phyloP scores from a whole-genome alignment of 768 basidiomycete species.

The Boletales sp. region DNA sequence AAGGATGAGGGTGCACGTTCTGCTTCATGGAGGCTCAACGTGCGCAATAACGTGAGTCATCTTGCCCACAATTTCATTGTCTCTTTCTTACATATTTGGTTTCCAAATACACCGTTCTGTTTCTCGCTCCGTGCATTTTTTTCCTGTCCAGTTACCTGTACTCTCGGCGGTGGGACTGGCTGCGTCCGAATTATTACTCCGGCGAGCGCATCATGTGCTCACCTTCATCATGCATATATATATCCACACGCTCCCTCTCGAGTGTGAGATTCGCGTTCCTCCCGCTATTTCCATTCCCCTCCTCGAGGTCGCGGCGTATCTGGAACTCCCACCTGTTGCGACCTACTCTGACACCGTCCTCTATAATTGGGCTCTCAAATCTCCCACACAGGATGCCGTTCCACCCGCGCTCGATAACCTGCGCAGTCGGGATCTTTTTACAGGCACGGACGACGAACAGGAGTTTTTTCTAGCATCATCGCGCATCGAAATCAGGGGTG shows the following conservation, averaged over 20 bases:
- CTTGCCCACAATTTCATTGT: no score
- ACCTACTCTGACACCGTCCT: slow-evolving; percentile 92
- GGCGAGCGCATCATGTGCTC: slow-evolving; percentile 71
- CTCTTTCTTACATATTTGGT: no score
- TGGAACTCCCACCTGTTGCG: slow-evolving; percentile 81
- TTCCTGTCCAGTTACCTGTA: slow-evolving; percentile 46
- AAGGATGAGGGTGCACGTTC: slow-evolving; percentile 39
- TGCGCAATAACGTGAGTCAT: slow-evolving; percentile 44
- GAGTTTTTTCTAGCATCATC: slow-evolving; percentile 88
- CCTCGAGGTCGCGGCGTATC: slow-evolving; percentile 60
- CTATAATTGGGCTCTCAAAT: slow-evolving; percentile 67
- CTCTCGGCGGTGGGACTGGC: slow-evolving; percentile 45
- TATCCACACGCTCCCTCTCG: slow-evolving; percentile 57
- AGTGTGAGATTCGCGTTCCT: slow-evolving; percentile 61
- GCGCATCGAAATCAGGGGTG: slow-evolving; percentile 82
- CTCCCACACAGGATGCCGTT: slow-evolving; percentile 25
- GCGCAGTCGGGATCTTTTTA: slow-evolving; percentile 66
- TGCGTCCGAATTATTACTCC: slow-evolving; percentile 52
- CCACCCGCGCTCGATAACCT: slow-evolving; percentile 53
- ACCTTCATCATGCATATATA: slow-evolving; percentile 76
- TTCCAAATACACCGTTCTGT: no score
- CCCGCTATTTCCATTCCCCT: slow-evolving; percentile 69
- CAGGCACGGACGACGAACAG: slow-evolving; percentile 72
- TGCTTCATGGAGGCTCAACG: slow-evolving; percentile 49
- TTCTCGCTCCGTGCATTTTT: not conserved